Conservation (phyloP, 768 basidiomycete genomes). For the Lactarius indigo region DNA sequence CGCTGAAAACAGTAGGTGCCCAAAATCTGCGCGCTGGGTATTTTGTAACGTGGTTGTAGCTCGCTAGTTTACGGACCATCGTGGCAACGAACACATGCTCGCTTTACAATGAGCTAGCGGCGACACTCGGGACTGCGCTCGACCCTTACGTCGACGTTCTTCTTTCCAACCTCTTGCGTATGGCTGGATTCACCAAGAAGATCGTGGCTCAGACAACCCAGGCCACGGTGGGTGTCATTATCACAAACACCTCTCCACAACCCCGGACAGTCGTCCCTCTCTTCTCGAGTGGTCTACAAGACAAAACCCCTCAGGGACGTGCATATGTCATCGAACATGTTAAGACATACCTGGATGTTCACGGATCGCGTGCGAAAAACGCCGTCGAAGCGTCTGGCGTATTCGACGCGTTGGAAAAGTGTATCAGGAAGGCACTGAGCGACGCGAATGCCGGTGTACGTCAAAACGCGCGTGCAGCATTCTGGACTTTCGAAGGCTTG, state of each 20-base stretch:
- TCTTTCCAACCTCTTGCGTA: conserved; percentile 71
- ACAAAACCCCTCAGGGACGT: conserved; percentile 79
- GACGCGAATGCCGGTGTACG: conserved; percentile 81
- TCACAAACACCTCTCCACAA: conserved; percentile 65
- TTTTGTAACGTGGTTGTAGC: conserved; percentile 40
- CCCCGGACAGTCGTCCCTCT: conserved; percentile 67
- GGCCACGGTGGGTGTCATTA: conserved; percentile 58
- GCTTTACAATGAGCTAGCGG: conserved; percentile 72
- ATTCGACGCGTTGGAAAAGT: conserved; percentile 69
- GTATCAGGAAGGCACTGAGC: conserved; percentile 63
- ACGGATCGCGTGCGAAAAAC: conserved; percentile 59
- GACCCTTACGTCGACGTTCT: conserved; percentile 81
- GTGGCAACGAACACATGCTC: conserved; percentile 75
- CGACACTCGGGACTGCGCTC: conserved; percentile 58
- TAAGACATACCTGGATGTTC: conserved; percentile 68
- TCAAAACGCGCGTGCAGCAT: conserved; percentile 65
- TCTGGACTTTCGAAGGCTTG: conserved; percentile 74
- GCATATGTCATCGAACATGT: conserved; percentile 65
- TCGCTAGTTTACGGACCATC: conserved; percentile 87
- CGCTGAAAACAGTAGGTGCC: conserved; percentile 73
- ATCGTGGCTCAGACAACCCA: conserved; percentile 87
- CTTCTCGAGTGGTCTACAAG: conserved; percentile 64
- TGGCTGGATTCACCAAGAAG: conserved; percentile 92
- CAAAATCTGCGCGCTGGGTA: neutral
- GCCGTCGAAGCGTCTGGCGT: conserved; percentile 67